Conservation (phyloP, 306 rosid species). For the Cucurbita pepo region DNA sequence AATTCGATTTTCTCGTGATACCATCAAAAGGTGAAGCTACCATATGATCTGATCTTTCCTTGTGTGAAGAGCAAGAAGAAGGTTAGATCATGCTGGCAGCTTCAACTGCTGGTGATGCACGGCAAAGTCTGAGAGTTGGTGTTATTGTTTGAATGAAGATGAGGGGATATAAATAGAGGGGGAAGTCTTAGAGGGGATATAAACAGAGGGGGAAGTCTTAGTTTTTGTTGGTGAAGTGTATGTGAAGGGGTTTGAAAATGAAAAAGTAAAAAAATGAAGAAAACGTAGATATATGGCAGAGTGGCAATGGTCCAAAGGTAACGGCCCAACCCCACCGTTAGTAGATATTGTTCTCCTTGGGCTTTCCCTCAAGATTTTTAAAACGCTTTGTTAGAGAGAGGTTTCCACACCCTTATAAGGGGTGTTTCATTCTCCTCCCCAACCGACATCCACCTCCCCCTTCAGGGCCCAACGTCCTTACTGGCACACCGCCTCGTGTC, state of each 20-base stretch:
- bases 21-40: conserved; percentile 64
- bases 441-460: too few species aligned
- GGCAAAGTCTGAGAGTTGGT: conserved; percentile 5
- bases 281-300: neutral
- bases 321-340: too few species aligned
- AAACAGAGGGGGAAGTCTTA: conserved; percentile 15
- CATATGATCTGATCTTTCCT: conserved; percentile 70
- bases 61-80: conserved; percentile 18
- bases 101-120: conserved; percentile 52
- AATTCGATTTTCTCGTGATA: conserved; percentile 23
- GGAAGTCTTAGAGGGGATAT: conserved; percentile 8
- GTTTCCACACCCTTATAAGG: too few species aligned
- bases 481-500: too few species aligned
- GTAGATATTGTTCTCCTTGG: too few species aligned
- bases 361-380: too few species aligned
- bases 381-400: too few species aligned
- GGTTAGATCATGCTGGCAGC: conserved; percentile 88
- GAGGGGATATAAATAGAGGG: conserved; percentile 28
- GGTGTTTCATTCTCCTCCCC: too few species aligned
- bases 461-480: too few species aligned
- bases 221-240: neutral
- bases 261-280: neutral
- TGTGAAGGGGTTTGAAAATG: neutral
- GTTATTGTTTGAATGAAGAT: conserved; percentile 6
- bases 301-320: conserved; percentile 1